Evolutionary conservation across 345 rosid genomes (phyloP).

Genomic region (Schrenkiella parvula): DNA sequence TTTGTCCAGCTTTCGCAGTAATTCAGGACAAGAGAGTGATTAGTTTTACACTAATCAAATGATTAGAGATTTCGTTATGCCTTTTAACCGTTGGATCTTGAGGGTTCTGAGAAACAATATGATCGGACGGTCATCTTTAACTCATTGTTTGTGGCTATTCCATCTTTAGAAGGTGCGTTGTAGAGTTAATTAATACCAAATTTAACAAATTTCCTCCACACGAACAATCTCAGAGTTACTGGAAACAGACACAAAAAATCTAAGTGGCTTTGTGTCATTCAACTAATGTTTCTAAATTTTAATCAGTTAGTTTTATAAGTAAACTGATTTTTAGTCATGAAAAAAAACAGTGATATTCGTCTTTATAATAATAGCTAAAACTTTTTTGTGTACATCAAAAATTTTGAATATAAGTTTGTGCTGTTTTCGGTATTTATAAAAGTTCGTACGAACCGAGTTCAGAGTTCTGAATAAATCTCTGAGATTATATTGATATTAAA

Average conservation of each 20-base stretch:
- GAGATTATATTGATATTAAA: too few relatives aligned
- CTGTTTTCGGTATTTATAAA: too few relatives aligned
- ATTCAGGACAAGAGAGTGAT: slow-evolving; percentile 11
- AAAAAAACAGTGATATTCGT: not conserved
- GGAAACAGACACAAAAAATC: too few relatives aligned
- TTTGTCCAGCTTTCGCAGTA: slow-evolving; percentile 17
- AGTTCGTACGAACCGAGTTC: too few relatives aligned
- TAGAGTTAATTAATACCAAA: not conserved
- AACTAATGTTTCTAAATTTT: too few relatives aligned
- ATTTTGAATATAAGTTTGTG: too few relatives aligned
- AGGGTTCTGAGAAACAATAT: slow-evolving; percentile 3
- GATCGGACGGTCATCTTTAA: not conserved
- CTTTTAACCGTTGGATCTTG: slow-evolving; percentile 13
- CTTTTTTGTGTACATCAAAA: too few relatives aligned
- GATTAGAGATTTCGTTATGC: not conserved
- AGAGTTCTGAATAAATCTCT: too few relatives aligned
- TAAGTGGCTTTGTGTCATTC: too few relatives aligned
- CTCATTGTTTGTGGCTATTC: not conserved
- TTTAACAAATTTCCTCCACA: not conserved
- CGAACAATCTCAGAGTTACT: not conserved
- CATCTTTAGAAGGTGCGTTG: not conserved
- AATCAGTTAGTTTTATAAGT: too few relatives aligned
- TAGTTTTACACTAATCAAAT: not conserved
- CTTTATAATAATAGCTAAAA: too few relatives aligned
- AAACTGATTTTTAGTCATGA: not conserved